Base-by-base conservation (phyloP, 352 stramenopile genomes). In the Phytophthora meadii region DNA sequence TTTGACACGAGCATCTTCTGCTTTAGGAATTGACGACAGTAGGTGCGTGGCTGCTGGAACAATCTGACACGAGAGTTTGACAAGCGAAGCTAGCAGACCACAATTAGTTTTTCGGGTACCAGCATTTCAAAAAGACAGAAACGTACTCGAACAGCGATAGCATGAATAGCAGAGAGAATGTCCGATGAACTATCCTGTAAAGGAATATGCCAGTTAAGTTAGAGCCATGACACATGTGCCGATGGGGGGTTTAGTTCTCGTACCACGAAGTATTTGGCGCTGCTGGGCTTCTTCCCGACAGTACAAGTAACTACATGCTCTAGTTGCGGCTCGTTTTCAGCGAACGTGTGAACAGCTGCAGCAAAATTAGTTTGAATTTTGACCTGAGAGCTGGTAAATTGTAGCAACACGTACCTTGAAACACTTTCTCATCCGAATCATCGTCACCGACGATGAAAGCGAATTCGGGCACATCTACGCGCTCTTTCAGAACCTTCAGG, bases 231-330 rank as follows among this genome's bases (percentile, higher is more conserved):
- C 37, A 42, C 36, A 5, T 11, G 37, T 42, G 4, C 37, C 14
- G 7, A 22, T n/a, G 1, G 39, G 27, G 46, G 25, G 12, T 17
- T 37, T 15, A 11, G 37, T 53, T 4, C 22, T 36, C 76, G 36
- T 64, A 92, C 83, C 56, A 99, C 77, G 67, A 98, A 99, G 63
- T 85, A 97, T 39, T 97, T 89, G n/a, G 98, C 98, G 41, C 84
- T 87, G 68, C 91, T 98, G 1, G 97, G 97, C 68, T 99, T 99
- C 80, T 98, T 98, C 1, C 97, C 97, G 3, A 99, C 95, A 0
- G 97, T 99, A 61, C 90, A 97, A 0, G 97, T 99, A 56, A 98
- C 92, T 5, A 95, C 76, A 54, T 96, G 65, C 52, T 84, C 55
- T 2, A 83, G 39, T 19, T 60, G 41, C 3, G 66, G 48, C 5